Percentiles rank a stretch among this genome's conserved stretches.
phyloP scores from a whole-genome alignment of 768 basidiomycete genomes.

The Tulasnella sp. region DNA sequence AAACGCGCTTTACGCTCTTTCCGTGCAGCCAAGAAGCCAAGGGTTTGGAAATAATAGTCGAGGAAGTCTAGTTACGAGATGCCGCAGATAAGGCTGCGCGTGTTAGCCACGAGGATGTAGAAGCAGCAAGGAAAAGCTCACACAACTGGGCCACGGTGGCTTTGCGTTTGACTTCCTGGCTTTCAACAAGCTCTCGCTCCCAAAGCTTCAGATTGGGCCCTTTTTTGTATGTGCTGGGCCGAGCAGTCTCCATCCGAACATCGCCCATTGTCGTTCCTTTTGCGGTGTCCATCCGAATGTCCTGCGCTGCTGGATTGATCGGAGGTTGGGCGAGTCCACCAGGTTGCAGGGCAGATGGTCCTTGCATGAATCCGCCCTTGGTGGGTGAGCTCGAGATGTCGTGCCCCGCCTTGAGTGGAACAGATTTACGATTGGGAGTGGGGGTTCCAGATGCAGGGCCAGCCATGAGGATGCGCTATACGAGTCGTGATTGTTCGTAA shows the following conservation, averaged over 20 bases:
- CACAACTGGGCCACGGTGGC: constrained; percentile 96
- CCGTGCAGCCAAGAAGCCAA: constrained; percentile 80
- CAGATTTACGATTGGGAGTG: constrained; percentile 12
- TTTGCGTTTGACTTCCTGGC: constrained; percentile 84
- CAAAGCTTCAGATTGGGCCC: constrained; percentile 48
- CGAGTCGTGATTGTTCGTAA: not conserved
- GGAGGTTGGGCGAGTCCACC: constrained; percentile 8
- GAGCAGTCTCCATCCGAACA: constrained; percentile 60
- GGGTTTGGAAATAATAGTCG: constrained; percentile 94
- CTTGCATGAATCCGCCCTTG: not conserved
- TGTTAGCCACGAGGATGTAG: not conserved
- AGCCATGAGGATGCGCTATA: not conserved
- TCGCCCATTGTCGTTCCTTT: constrained; percentile 46
- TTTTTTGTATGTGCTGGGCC: constrained; percentile 28
- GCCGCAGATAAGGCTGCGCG: not conserved
- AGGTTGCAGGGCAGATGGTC: not conserved
- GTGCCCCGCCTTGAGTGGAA: constrained; percentile 4
- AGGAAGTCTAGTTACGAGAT: constrained; percentile 61
- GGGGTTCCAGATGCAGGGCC: not conserved
- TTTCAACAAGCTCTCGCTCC: constrained; percentile 81
- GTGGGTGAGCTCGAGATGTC: not conserved
- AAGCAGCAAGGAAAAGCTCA: constrained; percentile 31
- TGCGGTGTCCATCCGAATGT: constrained; percentile 75
- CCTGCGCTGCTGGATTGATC: constrained; percentile 26
- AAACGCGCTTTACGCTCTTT: constrained; percentile 79